phyloP scores from a whole-genome alignment of 148 eudicot species.

The Rhododendron ovatum region DNA sequence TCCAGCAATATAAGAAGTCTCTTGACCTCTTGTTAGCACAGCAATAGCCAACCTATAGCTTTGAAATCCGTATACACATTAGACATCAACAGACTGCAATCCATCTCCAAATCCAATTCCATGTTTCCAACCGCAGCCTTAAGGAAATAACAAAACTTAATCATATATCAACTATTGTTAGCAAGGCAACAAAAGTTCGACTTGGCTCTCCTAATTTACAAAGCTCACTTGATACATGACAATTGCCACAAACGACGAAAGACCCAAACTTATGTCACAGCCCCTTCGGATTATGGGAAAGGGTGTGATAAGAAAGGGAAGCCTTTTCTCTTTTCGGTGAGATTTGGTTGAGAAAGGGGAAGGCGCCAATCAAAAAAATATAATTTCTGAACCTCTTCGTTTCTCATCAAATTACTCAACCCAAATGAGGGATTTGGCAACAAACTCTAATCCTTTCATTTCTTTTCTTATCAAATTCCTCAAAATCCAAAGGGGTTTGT shows the following conservation, averaged over 20 bases:
- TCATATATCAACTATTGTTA: not conserved
- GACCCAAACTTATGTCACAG: not conserved
- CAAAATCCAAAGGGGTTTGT: too few relatives aligned
- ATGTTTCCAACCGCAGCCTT: not conserved
- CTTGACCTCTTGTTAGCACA: not conserved
- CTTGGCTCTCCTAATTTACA: not conserved
- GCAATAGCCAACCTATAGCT: not conserved
- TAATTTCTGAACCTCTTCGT: not conserved
- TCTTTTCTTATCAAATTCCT: not conserved
- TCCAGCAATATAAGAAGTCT: not conserved
- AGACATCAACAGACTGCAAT: not conserved
- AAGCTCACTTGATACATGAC: not conserved
- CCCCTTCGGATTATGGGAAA: not conserved
- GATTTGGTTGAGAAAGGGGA: not conserved
- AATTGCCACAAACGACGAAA: not conserved
- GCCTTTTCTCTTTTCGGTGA: not conserved
- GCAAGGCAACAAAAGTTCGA: not conserved
- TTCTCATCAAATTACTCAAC: not conserved
- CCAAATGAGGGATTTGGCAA: not conserved
- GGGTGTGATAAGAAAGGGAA: not conserved
- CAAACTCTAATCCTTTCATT: not conserved
- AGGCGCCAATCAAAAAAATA: not conserved
- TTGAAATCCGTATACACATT: not conserved
- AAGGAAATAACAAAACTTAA: not conserved
- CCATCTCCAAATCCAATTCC: not conserved